A percentile compares a stretch with the other conserved stretches of the same genome.
These are phyloP conservation scores for Apiotrichum mycotoxinovorans DNA, from an alignment of 1,284 basidiomycete species.

Conservation along the genomic window DNA sequence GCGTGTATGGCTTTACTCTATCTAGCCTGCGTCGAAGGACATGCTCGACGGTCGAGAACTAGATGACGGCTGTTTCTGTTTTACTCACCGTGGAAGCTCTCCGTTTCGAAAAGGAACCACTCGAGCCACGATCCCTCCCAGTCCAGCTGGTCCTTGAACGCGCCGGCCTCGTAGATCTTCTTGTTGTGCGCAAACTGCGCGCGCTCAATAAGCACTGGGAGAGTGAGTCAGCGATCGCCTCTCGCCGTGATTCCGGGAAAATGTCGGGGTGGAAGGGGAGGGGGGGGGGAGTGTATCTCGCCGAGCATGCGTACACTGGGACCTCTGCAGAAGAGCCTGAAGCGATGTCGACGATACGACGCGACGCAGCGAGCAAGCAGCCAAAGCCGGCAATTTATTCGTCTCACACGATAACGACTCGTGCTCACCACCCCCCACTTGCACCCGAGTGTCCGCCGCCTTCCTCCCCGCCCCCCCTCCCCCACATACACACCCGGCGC, in stretches of 20 bases:
- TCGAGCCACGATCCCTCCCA: slow-evolving; percentile 88
- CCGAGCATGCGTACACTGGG: too few relatives aligned
- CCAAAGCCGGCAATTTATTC: too few relatives aligned
- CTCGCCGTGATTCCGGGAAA: too few relatives aligned
- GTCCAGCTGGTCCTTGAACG: slow-evolving; percentile 66
- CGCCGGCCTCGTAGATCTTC: slow-evolving; percentile 77
- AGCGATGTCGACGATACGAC: not conserved
- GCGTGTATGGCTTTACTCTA: not conserved
- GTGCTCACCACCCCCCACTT: not conserved
- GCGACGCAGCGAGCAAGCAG: too few relatives aligned
- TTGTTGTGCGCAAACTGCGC: slow-evolving; percentile 94
- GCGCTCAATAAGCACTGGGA: slow-evolving; percentile 77
- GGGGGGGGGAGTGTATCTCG: not conserved
- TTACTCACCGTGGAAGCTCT: slow-evolving; percentile 87
- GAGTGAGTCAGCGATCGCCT: not conserved
- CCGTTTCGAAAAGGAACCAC: slow-evolving; percentile 95
- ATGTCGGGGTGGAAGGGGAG: not conserved
- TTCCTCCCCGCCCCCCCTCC: not conserved
- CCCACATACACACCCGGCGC: not conserved
- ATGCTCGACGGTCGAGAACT: too few relatives aligned
- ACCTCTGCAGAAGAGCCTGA: too few relatives aligned
- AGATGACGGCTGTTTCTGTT: too few relatives aligned
- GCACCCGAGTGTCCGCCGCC: not conserved
- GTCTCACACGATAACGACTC: too few relatives aligned
- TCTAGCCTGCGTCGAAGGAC: too few relatives aligned